Evolutionary conservation across 2,329 filamentous ascomycete genomes (phyloP).

Genomic region (Drechslerella coelobrocha): DNA sequence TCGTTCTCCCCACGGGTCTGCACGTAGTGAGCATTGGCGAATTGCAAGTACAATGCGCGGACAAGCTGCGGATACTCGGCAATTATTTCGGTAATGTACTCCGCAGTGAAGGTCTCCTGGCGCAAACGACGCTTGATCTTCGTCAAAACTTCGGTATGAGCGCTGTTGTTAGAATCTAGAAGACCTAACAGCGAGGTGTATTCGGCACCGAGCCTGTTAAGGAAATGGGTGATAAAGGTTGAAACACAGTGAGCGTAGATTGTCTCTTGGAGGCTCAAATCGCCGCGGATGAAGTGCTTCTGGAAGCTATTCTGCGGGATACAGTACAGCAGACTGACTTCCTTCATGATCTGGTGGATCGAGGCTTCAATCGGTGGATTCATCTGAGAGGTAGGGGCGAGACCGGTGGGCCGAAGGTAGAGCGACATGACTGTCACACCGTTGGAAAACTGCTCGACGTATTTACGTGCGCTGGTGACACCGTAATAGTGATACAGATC

Average conservation of each 20-base stretch:
- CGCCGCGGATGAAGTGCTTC: slow-evolving; percentile 80
- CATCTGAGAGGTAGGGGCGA: slow-evolving; percentile 62
- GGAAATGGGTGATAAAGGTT: slow-evolving; percentile 97
- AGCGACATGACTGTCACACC: slow-evolving; percentile 96
- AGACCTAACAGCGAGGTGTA: slow-evolving; percentile 85
- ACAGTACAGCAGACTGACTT: slow-evolving; percentile 95
- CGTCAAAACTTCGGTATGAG: slow-evolving; percentile 83
- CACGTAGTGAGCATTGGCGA: slow-evolving; percentile 84
- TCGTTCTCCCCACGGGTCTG: slow-evolving; percentile 70
- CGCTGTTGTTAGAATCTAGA: slow-evolving; percentile 79
- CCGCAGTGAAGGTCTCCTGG: slow-evolving; percentile 95
- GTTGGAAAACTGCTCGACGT: slow-evolving; percentile 98
- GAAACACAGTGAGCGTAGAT: slow-evolving; percentile 97
- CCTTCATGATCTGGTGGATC: slow-evolving; percentile 98
- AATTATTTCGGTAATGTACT: slow-evolving; percentile 98
- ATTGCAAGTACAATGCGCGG: slow-evolving; percentile 85
- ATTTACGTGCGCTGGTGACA: slow-evolving; percentile 93
- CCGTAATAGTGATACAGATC: slow-evolving; percentile 99
- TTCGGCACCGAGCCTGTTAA: slow-evolving; percentile 88
- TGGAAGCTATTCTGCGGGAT: slow-evolving; percentile 98
- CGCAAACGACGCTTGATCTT: slow-evolving; percentile 95
- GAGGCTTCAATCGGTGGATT: slow-evolving; percentile 87
- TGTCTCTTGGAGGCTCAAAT: slow-evolving; percentile 91
- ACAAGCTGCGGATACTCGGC: slow-evolving; percentile 86
- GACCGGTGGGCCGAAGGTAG: slow-evolving; percentile 77